phyloP scores from a whole-genome alignment of 2,329 filamentous ascomycete species.

The Alternaria triticina region DNA sequence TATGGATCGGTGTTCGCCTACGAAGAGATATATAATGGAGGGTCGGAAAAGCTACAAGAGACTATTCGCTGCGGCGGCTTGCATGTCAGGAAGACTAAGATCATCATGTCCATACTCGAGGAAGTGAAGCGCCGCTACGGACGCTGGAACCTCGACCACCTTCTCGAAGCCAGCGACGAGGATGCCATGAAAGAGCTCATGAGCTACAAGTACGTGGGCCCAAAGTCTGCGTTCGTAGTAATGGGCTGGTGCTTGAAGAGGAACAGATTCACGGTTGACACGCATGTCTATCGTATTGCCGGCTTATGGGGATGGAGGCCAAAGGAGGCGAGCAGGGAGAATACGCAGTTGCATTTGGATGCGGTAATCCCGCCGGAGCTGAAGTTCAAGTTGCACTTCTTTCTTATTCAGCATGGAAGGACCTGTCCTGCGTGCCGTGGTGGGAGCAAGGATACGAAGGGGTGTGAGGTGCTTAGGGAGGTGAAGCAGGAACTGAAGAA shows the following conservation, averaged over 20 bases:
- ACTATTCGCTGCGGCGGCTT: conserved; percentile 3
- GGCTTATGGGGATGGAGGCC: conserved; percentile 12
- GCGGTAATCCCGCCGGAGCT: not conserved
- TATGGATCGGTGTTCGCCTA: conserved; percentile 9
- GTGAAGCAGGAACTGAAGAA: not conserved
- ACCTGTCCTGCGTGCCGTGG: conserved; percentile 6
- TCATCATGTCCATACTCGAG: conserved; percentile 5
- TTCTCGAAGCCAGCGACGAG: conserved; percentile 4
- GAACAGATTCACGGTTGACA: conserved; percentile 8
- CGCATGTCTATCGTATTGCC: conserved; percentile 9
- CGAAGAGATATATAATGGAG: not conserved
- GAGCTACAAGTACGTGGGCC: conserved; percentile 10
- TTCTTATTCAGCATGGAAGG: conserved; percentile 8
- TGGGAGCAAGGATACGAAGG: not conserved
- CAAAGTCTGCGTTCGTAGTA: conserved; percentile 12
- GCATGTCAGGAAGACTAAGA: conserved; percentile 6
- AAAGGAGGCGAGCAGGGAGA: conserved; percentile 3
- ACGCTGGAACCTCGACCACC: conserved; percentile 3
- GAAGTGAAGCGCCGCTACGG: conserved; percentile 11
- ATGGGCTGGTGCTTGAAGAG: conserved; percentile 12
- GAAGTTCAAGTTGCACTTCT: conserved; percentile 8
- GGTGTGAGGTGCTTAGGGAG: not conserved
- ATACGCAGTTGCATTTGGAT: conserved; percentile 8
- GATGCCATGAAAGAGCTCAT: conserved; percentile 13
- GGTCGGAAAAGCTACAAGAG: conserved; percentile 1